These are phyloP conservation scores for Penicillium polonicum DNA, from an alignment of 2,329 filamentous ascomycete genomes.

Conservation along the genomic window DNA sequence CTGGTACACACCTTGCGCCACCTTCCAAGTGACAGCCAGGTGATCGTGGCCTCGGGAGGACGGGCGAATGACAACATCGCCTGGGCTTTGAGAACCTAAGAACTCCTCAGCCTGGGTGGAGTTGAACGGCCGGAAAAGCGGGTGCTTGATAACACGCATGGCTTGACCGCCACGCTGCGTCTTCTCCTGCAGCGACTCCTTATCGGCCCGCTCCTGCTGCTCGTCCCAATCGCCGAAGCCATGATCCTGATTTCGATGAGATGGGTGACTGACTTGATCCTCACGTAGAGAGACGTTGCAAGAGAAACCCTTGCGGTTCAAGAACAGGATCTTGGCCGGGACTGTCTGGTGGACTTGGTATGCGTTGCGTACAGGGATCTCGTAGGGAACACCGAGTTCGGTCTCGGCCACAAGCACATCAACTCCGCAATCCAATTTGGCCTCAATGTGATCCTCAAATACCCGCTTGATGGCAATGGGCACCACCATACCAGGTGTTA, in stretches of 20 bases:
- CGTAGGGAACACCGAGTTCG: slow-evolving; percentile 72
- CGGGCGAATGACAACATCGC: slow-evolving; percentile 91
- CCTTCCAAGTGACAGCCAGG: slow-evolving; percentile 96
- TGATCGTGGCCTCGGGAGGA: slow-evolving; percentile 95
- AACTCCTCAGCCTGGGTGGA: slow-evolving; percentile 89
- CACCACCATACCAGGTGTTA: slow-evolving; percentile 88
- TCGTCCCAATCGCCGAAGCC: slow-evolving; percentile 85
- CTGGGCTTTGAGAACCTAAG: slow-evolving; percentile 77
- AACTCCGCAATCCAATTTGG: slow-evolving; percentile 89
- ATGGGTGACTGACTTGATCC: slow-evolving; percentile 72
- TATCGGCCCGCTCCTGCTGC: slow-evolving; percentile 74
- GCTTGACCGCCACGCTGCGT: slow-evolving; percentile 80
- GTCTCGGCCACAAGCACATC: slow-evolving; percentile 82
- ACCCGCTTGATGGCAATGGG: slow-evolving; percentile 84
- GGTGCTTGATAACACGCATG: slow-evolving; percentile 95
- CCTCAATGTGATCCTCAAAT: slow-evolving; percentile 89
- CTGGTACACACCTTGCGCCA: slow-evolving; percentile 92
- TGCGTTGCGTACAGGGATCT: slow-evolving; percentile 67
- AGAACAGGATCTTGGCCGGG: slow-evolving; percentile 80
- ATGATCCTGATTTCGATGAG: slow-evolving; percentile 67
- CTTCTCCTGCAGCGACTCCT: slow-evolving; percentile 79
- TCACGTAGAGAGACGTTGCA: slow-evolving; percentile 84
- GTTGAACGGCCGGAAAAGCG: slow-evolving; percentile 92
- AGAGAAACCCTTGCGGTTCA: slow-evolving; percentile 82
- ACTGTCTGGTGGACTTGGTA: slow-evolving; percentile 79